Evolutionary conservation across 208 protist genomes (phyloP).

Genomic region (Wallacemonas sp.): DNA sequence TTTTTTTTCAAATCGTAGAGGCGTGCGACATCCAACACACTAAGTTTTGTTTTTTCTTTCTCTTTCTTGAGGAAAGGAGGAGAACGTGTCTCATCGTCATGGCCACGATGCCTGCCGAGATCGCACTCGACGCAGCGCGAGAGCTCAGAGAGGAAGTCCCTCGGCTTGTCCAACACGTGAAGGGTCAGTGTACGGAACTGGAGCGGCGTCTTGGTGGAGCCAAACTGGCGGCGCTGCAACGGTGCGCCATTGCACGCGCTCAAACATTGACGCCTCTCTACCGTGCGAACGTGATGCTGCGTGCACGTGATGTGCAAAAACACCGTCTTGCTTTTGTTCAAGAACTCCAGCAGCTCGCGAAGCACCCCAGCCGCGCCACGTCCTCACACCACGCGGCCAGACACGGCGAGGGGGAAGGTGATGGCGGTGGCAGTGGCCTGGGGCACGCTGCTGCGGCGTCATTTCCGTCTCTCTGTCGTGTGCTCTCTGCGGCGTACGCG

Average conservation of each 20-base stretch:
- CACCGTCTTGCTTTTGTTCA: slow-evolving; percentile 6
- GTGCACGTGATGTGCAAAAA: not conserved
- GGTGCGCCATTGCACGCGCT: slow-evolving; percentile 3
- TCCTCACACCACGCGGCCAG: no score
- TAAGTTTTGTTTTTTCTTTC: slow-evolving; percentile 6
- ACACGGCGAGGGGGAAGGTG: no score
- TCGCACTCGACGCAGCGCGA: not conserved
- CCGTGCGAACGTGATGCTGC: slow-evolving; percentile 5
- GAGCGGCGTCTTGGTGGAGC: slow-evolving; percentile 7
- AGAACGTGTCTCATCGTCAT: not conserved
- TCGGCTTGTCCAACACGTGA: not conserved
- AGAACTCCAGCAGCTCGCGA: slow-evolving; percentile 10
- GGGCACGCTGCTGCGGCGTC: no score
- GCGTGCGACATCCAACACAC: no score
- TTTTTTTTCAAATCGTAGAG: no score
- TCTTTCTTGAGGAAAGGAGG: not conserved
- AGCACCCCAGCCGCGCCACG: no score
- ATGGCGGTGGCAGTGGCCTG: no score
- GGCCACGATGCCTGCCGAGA: not conserved
- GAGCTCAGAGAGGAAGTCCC: not conserved
- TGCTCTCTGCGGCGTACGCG: not conserved
- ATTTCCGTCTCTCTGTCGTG: not conserved
- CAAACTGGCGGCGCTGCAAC: slow-evolving; percentile 1
- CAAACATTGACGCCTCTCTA: not conserved
- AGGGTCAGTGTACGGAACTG: slow-evolving; percentile 3